Percentiles rank a stretch among this genome's conserved stretches.
These are phyloP conservation scores for Spergularia bocconei DNA, from an alignment of 148 eudicot genomes.

Conservation along the genomic window DNA sequence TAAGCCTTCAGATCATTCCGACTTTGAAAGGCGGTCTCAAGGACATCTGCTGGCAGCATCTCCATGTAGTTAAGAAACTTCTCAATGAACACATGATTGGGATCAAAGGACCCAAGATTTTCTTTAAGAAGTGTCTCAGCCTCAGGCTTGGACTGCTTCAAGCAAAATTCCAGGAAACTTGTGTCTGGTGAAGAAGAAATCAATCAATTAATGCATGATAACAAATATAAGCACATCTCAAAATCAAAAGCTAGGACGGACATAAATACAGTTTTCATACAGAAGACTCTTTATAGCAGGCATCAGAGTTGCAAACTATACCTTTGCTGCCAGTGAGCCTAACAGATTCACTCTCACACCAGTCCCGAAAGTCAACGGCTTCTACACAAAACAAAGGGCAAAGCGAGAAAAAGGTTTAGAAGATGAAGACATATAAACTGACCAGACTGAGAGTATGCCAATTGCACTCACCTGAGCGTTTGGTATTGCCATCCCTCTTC, in stretches of 20 bases:
- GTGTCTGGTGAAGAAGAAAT: slow-evolving; percentile 47
- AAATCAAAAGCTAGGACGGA: neutral
- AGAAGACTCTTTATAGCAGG: neutral
- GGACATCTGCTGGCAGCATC: slow-evolving; percentile 68
- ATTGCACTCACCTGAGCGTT: slow-evolving; percentile 56
- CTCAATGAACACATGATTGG: slow-evolving; percentile 78
- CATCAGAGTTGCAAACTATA: slow-evolving; percentile 23
- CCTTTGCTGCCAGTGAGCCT: slow-evolving; percentile 90
- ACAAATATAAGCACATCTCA: neutral
- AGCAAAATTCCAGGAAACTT: slow-evolving; percentile 84
- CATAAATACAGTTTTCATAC: neutral
- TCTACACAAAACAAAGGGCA: slow-evolving; percentile 43
- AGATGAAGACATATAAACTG: neutral
- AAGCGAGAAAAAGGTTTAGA: neutral
- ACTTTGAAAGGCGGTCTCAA: slow-evolving; percentile 77
- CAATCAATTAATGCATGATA: neutral
- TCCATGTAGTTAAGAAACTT: slow-evolving; percentile 91
- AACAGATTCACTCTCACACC: slow-evolving; percentile 92
- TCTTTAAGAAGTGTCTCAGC: slow-evolving; percentile 77
- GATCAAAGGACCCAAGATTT: slow-evolving; percentile 76
- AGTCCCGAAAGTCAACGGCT: slow-evolving; percentile 88
- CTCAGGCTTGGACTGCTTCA: slow-evolving; percentile 81
- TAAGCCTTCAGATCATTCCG: slow-evolving; percentile 51
- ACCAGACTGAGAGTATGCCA: neutral
- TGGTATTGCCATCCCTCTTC: slow-evolving; percentile 54